Percentiles rank a stretch among this genome's conserved stretches.
Evolutionary conservation across 169 alveolate genomes (phyloP).

Genomic region (Plasmodium gaboni): DNA sequence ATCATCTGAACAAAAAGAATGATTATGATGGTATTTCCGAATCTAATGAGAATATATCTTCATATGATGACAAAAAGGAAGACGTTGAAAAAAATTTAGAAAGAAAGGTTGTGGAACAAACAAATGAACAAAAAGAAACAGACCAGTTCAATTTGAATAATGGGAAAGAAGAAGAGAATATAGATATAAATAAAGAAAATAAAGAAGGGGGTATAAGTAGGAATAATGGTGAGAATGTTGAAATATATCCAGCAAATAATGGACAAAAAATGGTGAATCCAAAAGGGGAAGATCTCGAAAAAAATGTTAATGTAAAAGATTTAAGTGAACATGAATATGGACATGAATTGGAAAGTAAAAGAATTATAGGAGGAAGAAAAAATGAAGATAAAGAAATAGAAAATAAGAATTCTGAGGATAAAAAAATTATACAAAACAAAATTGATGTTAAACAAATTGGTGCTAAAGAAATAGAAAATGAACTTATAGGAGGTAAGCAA

Average conservation of each 20-base stretch:
- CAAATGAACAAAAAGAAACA: background rate
- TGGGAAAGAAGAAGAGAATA: background rate
- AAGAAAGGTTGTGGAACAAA: background rate
- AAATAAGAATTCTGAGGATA: too few relatives aligned
- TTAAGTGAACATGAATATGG: too few relatives aligned
- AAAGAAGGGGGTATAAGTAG: background rate
- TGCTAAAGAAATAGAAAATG: background rate
- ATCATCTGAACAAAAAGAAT: too few relatives aligned
- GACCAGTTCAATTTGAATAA: background rate
- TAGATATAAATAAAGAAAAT: background rate
- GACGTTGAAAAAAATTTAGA: too few relatives aligned
- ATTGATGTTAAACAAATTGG: background rate
- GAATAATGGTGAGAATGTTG: too few relatives aligned
- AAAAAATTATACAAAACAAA: slow-evolving; percentile 5
- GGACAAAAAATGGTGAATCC: too few relatives aligned
- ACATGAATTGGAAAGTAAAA: background rate
- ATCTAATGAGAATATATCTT: too few relatives aligned
- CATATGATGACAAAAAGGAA: too few relatives aligned
- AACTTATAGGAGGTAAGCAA: slow-evolving; percentile 10
- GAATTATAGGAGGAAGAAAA: background rate
- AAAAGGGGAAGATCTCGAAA: too few relatives aligned
- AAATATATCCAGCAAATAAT: too few relatives aligned
- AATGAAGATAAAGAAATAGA: background rate
- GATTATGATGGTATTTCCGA: too few relatives aligned
- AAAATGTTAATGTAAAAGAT: too few relatives aligned